Percentiles rank a stretch among this genome's conserved stretches.
phyloP scores from a whole-genome alignment of 768 basidiomycete genomes.

The Lentinus brumalis region DNA sequence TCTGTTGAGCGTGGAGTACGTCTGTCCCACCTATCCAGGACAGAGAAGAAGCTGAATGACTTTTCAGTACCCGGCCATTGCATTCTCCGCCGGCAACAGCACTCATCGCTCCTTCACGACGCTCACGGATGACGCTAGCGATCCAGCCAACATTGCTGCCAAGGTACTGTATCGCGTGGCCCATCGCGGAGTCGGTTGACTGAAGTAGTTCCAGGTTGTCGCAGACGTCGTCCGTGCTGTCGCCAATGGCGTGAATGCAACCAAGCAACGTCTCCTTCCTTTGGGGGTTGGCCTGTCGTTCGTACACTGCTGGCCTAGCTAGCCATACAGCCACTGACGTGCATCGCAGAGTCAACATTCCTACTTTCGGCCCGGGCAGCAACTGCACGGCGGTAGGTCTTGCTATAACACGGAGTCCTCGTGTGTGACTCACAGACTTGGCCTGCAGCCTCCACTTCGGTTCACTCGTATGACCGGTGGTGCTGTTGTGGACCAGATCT shows the following conservation, averaged over 20 bases:
- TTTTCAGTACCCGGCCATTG: slow-evolving; percentile 31
- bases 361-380: slow-evolving; percentile 27
- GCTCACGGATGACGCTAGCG: slow-evolving; percentile 24
- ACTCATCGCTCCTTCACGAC: slow-evolving; percentile 35
- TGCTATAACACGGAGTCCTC: background rate
- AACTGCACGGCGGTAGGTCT: slow-evolving; percentile 25
- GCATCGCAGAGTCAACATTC: slow-evolving; percentile 26
- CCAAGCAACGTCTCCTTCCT: slow-evolving; percentile 27
- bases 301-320: background rate
- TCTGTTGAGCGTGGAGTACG: slow-evolving; percentile 32
- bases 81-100: slow-evolving; percentile 32
- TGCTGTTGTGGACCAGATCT: slow-evolving; percentile 26
- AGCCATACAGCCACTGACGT: background rate
- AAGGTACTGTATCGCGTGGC: slow-evolving; percentile 13
- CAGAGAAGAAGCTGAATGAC: background rate
- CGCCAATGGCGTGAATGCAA: slow-evolving; percentile 24
- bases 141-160: slow-evolving; percentile 33
- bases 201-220: slow-evolving; percentile 11
- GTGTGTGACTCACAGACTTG: background rate
- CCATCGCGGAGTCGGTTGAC: background rate
- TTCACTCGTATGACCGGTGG: slow-evolving; percentile 35
- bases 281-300: slow-evolving; percentile 32
- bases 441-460: slow-evolving; percentile 29
- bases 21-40: background rate
- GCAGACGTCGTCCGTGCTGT: slow-evolving; percentile 32